These are phyloP conservation scores for Copromyces sp. DNA, from an alignment of 495 filamentous ascomycete genomes.

Conservation along the genomic window DNA sequence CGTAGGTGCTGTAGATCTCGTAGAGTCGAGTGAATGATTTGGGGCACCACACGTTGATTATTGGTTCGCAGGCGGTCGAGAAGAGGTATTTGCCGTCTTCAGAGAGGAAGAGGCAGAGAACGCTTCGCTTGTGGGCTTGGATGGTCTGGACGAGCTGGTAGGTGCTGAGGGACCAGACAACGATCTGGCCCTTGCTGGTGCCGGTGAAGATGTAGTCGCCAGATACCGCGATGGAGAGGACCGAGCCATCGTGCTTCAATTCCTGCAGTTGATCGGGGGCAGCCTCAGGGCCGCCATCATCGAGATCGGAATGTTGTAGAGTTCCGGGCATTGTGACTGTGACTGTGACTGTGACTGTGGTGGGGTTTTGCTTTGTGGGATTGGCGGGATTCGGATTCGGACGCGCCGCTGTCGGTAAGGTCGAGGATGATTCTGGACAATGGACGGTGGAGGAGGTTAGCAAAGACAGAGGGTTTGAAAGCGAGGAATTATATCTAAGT, in stretches of 20 bases:
- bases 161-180: slow-evolving; percentile 81
- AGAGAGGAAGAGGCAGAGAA: slow-evolving; percentile 74
- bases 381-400: not conserved
- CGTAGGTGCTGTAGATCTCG: slow-evolving; percentile 86
- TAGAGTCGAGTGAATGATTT: slow-evolving; percentile 47
- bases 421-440: not conserved
- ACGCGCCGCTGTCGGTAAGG: not conserved
- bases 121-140: slow-evolving; percentile 80
- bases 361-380: not conserved
- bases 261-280: slow-evolving; percentile 54
- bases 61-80: slow-evolving; percentile 86
- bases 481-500: not conserved
- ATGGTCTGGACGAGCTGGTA: slow-evolving; percentile 68
- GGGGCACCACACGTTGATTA: slow-evolving; percentile 67
- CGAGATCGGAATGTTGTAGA: slow-evolving; percentile 25
- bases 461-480: not conserved
- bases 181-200: slow-evolving; percentile 82
- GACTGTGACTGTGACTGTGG: not conserved
- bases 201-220: slow-evolving; percentile 67
- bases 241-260: slow-evolving; percentile 60
- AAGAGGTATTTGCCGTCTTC: slow-evolving; percentile 68
- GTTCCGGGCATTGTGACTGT: slow-evolving; percentile 19
- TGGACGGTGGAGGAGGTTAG: not conserved
- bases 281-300: slow-evolving; percentile 28
- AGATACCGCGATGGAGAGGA: slow-evolving; percentile 59